phyloP scores from a whole-genome alignment of 352 stramenopile genomes.

The Thalassiosira pacifica region DNA sequence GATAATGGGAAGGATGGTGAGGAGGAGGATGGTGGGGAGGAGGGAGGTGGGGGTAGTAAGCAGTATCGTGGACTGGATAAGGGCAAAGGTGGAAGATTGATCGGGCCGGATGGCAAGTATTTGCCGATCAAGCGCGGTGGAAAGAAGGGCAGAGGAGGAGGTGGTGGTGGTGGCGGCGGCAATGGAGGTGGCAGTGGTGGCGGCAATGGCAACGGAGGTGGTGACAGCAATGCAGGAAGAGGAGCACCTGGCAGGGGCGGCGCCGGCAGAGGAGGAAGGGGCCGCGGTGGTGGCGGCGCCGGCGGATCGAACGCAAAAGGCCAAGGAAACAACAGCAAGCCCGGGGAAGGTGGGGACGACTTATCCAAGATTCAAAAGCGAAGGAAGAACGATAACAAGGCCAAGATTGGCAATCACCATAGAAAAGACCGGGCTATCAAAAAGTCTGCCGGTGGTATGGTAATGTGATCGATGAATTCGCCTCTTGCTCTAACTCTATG shows the following conservation, averaged over 20 bases:
- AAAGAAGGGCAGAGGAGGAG: conserved; percentile 39
- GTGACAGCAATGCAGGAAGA: conserved; percentile 23
- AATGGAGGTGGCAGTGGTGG: neutral
- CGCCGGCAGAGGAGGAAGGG: conserved; percentile 15
- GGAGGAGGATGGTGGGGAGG: conserved; percentile 44
- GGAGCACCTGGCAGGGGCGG: neutral
- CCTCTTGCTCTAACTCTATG: too few species aligned
- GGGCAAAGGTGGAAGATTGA: conserved; percentile 79
- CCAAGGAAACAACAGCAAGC: conserved; percentile 40
- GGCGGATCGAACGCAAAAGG: conserved; percentile 15
- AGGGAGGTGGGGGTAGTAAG: conserved; percentile 36
- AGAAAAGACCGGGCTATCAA: conserved; percentile 66
- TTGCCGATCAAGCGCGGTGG: conserved; percentile 67
- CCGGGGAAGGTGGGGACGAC: conserved; percentile 32
- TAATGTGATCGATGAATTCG: too few species aligned
- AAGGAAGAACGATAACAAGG: conserved; percentile 77
- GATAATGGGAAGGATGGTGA: conserved; percentile 29
- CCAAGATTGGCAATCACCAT: conserved; percentile 75
- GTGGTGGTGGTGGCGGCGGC: neutral
- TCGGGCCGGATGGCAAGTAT: conserved; percentile 82
- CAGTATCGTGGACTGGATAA: conserved; percentile 83
- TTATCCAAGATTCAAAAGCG: conserved; percentile 79
- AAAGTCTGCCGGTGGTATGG: conserved; percentile 59
- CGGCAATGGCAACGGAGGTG: neutral
- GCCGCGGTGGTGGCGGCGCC: conserved; percentile 3